These are phyloP conservation scores for Hymenoscyphus linearis DNA, from an alignment of 2,329 filamentous ascomycete genomes.

Conservation along the genomic window DNA sequence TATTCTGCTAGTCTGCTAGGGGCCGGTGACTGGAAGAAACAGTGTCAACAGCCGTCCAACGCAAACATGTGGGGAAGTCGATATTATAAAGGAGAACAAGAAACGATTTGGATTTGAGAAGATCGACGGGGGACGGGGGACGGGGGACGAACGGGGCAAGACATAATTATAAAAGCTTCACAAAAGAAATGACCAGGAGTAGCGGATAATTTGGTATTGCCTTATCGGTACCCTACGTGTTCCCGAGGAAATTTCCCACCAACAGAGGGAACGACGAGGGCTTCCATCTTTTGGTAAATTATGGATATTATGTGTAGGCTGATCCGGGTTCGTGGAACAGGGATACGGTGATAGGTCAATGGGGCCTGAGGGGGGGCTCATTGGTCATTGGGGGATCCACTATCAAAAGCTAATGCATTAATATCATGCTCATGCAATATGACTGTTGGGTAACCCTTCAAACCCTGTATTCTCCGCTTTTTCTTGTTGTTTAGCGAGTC, in stretches of 20 bases:
- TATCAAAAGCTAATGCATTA: constrained; percentile 14
- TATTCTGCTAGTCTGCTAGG: too few relatives aligned
- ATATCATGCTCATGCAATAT: constrained; percentile 23
- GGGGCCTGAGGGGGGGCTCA: neutral
- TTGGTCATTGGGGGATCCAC: neutral
- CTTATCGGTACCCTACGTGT: neutral
- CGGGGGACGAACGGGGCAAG: neutral
- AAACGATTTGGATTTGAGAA: neutral
- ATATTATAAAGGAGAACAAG: neutral
- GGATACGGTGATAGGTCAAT: constrained; percentile 13
- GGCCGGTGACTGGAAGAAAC: constrained; percentile 3
- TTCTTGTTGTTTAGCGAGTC: too few relatives aligned
- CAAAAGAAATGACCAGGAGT: neutral
- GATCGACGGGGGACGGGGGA: neutral
- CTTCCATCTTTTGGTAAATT: neutral
- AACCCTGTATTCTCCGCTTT: constrained; percentile 7
- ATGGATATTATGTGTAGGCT: neutral
- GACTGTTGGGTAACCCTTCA: constrained; percentile 10
- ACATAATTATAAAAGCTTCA: neutral
- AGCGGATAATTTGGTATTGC: neutral
- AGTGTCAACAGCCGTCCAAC: constrained; percentile 5
- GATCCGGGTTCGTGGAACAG: neutral
- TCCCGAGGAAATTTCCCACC: neutral
- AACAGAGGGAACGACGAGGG: neutral
- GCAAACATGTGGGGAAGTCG: constrained; percentile 2